Conservation (phyloP, 345 rosid species). For the Cardamine chenopodiifolia region DNA sequence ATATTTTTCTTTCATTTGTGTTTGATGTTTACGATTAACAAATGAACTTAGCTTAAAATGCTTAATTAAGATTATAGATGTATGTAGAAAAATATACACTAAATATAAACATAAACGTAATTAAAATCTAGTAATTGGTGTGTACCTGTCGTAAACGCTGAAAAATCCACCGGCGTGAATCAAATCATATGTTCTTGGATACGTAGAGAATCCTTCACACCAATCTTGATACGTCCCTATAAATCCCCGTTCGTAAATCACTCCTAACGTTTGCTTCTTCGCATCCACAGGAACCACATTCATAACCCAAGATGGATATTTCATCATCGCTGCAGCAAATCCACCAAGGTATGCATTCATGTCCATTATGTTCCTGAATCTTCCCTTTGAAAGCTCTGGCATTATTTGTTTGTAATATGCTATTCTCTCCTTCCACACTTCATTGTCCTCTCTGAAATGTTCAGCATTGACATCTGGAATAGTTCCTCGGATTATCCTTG, state of each 20-base stretch:
- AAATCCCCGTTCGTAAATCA: constrained; percentile 75
- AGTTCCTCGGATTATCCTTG: constrained; percentile 72
- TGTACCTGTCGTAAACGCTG: constrained; percentile 83
- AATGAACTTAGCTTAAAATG: neutral
- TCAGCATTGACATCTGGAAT: constrained; percentile 65
- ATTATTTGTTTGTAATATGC: constrained; percentile 62
- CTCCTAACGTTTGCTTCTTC: constrained; percentile 75
- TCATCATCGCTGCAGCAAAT: constrained; percentile 71
- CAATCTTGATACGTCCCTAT: constrained; percentile 91
- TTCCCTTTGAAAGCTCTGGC: constrained; percentile 56
- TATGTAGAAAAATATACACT: neutral
- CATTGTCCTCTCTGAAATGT: constrained; percentile 65
- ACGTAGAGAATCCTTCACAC: constrained; percentile 97
- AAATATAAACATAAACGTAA: neutral
- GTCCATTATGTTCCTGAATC: constrained; percentile 90
- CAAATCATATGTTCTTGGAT: constrained; percentile 96
- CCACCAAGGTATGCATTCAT: constrained; percentile 96
- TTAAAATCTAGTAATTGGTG: neutral
- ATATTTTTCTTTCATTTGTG: neutral
- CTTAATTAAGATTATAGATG: neutral
- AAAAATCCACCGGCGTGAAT: constrained; percentile 82
- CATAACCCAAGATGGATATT: constrained; percentile 93
- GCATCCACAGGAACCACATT: constrained; percentile 79
- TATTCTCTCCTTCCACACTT: constrained; percentile 74
- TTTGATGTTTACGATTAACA: neutral